Evolutionary conservation across 225 moss, liverwort and hornwort species (phyloP), one percentile per base, ranked within the genome.

Genomic region (Neckera pumila): DNA sequence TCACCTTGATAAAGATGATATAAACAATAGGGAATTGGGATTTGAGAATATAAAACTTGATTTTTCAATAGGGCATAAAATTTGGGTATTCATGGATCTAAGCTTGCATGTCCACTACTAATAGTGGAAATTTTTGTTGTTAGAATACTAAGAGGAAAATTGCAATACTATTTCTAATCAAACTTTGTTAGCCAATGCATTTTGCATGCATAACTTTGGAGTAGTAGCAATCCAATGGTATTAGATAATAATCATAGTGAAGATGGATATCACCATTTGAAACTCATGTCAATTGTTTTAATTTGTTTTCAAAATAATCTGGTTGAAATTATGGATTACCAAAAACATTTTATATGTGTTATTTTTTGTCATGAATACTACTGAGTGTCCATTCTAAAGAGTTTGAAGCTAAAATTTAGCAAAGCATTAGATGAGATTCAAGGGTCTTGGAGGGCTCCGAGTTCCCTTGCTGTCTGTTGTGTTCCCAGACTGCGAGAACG

Each of bases 71-170:
- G 21, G n/a, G 12, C 21, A 6, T n/a, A n/a, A 21, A 22, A 21
- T 67, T 67, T n/a, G 22, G 4, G 2, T 3, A 67, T 67, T 67
- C 6, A n/a, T 67, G 22, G 22, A n/a, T 67, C 11, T 22, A n/a
- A 67, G 22, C 22, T 67, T n/a, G 7, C 7, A 67, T 22, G 12
- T 12, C n/a, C 6, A n/a, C n/a, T 7, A 31, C 12, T 67, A n/a
- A n/a, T 21, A n/a, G 2, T n/a, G 0, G 7, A n/a, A n/a, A 3
- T n/a, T 20, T n/a, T 67, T 6, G 6, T 20, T 11, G 12, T n/a
- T n/a, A n/a, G 6, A 62, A 30, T 30, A 62, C 30, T 3, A 15
- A 6, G 7, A 62, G 4, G 16, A 3, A 15, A n/a, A 21, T n/a
- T n/a, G 67, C 22, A n/a, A 67, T n/a, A n/a, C 12, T 12, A 21